Evolutionary conservation across 306 rosid species (phyloP), one percentile per base, ranked within the genome.

Genomic region (Malus sieversii): DNA sequence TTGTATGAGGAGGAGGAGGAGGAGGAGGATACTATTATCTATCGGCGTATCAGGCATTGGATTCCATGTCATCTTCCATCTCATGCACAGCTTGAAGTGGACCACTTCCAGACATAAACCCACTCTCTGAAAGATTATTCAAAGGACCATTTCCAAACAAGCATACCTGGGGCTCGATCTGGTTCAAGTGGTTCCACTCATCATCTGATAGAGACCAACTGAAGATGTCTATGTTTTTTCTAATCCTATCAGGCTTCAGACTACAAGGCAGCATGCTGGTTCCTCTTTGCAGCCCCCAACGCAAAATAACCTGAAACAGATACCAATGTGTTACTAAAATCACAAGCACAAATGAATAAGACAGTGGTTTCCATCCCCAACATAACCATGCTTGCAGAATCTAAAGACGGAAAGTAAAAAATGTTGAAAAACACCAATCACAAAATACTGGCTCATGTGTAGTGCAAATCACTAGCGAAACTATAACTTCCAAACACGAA

Each of bases 241-340:
- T 75, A 59, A 84, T 81, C 68, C 85, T 60, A 25, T 84, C 87
- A 15, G 80, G 75, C 35, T 78, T 84, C 72, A 84, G 66, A 63
- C 87, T 81, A 30, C 87, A 78, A 3, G 87, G 87, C 14, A 84
- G 80, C 66, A 78, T 85, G 16, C 85, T 81, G 69, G 87, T 84
- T 84, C 78, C 87, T 75, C 85, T 80, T 74, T 81, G 87, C 68
- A 84, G 61, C 38, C 87, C 87, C 87, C 87, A 81, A 2, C 85
- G 73, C 46, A 84, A 67, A 70, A 84, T 72, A 19, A 81, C 69
- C 83, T 84, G 71, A 55, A 52, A 67, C 58, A 29, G 59, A 77
- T 4, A 14, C 45, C 38, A 32, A 70, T 35, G 44, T 18, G 19
- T 35, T 30, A 67, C 61, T 14, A 66, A 71, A 55, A 67, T 46